Evolutionary conservation across 179 eudicot genomes (phyloP).

Genomic region (Heliamphora pulchella): DNA sequence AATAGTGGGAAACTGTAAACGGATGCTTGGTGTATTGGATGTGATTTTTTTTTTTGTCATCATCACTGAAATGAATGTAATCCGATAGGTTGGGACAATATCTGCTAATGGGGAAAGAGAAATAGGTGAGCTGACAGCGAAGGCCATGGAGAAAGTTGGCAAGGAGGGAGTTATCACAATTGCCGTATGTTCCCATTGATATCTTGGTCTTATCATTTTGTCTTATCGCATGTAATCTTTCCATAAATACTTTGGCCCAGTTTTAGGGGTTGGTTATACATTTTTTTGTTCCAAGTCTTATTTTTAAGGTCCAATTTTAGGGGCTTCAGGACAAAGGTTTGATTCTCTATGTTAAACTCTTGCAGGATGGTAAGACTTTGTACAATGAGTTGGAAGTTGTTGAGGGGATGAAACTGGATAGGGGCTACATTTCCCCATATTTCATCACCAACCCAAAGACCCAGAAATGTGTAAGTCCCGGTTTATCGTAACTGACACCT

Average conservation of each 20-base stretch:
- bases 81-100: conserved; percentile 57
- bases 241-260: conserved; percentile 3
- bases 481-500: neutral
- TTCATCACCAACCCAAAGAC: conserved; percentile 49
- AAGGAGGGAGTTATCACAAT: conserved; percentile 90
- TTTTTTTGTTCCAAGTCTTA: neutral
- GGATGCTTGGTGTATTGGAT: neutral
- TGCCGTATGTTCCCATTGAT: conserved; percentile 37
- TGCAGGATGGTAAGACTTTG: conserved; percentile 57
- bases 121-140: conserved; percentile 84
- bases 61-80: neutral
- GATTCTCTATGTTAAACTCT: neutral
- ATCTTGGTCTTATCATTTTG: neutral
- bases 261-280: neutral
- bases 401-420: conserved; percentile 60
- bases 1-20: neutral
- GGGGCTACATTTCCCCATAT: conserved; percentile 51
- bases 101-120: conserved; percentile 90
- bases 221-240: conserved; percentile 16
- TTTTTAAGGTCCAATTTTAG: neutral
- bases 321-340: neutral
- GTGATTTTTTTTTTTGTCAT: neutral
- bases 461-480: conserved; percentile 47
- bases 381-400: conserved; percentile 55
- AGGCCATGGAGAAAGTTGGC: conserved; percentile 96